Percentiles rank a stretch among this genome's conserved stretches.
Conservation (phyloP, 2,329 filamentous ascomycete genomes). For the Helotiales sp. region DNA sequence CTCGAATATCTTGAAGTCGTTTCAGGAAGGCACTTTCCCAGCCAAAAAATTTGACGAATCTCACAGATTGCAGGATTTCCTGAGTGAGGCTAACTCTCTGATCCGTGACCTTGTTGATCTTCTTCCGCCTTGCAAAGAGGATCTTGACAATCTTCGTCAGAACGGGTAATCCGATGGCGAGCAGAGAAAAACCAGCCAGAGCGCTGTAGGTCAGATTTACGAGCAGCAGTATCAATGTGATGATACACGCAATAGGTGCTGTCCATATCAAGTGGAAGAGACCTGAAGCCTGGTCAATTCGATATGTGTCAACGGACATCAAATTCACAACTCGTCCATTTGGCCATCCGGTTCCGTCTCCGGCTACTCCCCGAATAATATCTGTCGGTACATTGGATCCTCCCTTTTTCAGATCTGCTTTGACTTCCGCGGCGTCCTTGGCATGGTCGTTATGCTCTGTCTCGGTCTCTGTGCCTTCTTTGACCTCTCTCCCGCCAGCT, state of each 20-base stretch:
- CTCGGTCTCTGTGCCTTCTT: conserved; percentile 44
- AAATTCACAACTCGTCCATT: conserved; percentile 91
- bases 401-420: conserved; percentile 51
- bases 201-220: conserved; percentile 91
- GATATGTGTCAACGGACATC: conserved; percentile 95
- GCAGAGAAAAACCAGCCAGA: conserved; percentile 82
- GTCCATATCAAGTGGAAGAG: conserved; percentile 94
- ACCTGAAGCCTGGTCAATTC: conserved; percentile 84
- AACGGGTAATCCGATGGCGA: conserved; percentile 78
- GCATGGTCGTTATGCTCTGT: conserved; percentile 52
- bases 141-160: conserved; percentile 78
- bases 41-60: conserved; percentile 96
- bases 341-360: conserved; percentile 83
- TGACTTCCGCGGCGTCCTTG: conserved; percentile 46
- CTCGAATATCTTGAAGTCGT: conserved; percentile 74
- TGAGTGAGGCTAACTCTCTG: conserved; percentile 90
- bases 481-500: conserved; percentile 71
- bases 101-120: conserved; percentile 93
- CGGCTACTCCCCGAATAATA: conserved; percentile 55
- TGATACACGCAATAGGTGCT: conserved; percentile 75
- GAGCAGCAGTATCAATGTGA: conserved; percentile 80
- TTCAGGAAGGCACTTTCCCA: conserved; percentile 90
- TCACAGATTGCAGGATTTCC: conserved; percentile 87
- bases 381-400: conserved; percentile 48
- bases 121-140: conserved; percentile 74